These are phyloP conservation scores for Cyclotella baltica DNA, from an alignment of 108 stramenopile genomes.

Conservation along the genomic window DNA sequence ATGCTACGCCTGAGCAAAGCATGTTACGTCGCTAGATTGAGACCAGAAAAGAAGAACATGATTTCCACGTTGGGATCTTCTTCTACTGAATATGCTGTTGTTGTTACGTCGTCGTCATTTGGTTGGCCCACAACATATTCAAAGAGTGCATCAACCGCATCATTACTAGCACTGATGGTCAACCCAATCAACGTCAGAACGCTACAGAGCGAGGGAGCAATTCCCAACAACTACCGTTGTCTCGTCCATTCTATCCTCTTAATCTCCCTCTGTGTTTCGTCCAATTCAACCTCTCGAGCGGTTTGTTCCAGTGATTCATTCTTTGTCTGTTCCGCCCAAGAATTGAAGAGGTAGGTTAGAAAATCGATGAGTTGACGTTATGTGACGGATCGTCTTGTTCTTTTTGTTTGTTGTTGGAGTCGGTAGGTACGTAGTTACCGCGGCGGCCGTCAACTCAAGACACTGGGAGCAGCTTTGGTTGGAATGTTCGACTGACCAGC, in stretches of 20 bases:
- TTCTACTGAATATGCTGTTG: neutral
- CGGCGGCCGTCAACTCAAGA: too few species aligned
- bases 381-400: too few species aligned
- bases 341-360: slow-evolving; percentile 76
- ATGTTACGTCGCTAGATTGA: slow-evolving; percentile 76
- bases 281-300: slow-evolving; percentile 26
- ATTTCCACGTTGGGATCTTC: slow-evolving; percentile 57
- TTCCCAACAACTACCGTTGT: slow-evolving; percentile 62
- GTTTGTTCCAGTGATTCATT: slow-evolving; percentile 30
- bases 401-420: too few species aligned
- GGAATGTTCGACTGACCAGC: too few species aligned
- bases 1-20: slow-evolving; percentile 74
- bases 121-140: neutral
- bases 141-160: slow-evolving; percentile 27
- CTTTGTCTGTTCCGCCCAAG: slow-evolving; percentile 68
- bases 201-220: slow-evolving; percentile 77
- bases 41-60: slow-evolving; percentile 77
- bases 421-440: too few species aligned
- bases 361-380: too few species aligned
- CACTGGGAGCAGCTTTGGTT: too few species aligned
- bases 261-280: slow-evolving; percentile 35
- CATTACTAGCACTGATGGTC: slow-evolving; percentile 44
- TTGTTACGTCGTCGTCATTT: slow-evolving; percentile 12
- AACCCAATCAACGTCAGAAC: slow-evolving; percentile 68
- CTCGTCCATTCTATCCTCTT: slow-evolving; percentile 29